Evolutionary conservation across 2,329 filamentous ascomycete species (phyloP).

Genomic region (Talaromyces sp.): DNA sequence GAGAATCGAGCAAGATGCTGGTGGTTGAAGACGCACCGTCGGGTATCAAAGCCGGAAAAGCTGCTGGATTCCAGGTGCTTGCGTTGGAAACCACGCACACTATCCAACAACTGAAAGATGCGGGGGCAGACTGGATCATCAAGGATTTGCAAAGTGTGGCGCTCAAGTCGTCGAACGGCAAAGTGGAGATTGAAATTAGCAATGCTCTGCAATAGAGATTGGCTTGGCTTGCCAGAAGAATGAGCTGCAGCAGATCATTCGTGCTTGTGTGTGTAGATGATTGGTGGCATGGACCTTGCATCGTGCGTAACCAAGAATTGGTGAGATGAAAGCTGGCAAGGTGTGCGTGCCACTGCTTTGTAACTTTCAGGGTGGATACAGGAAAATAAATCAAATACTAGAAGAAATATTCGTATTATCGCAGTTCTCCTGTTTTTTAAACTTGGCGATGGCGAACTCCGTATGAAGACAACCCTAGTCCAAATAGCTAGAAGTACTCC

Average conservation of each 20-base stretch:
- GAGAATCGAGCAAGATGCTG: conserved; percentile 52
- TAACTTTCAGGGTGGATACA: background rate
- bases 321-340: background rate
- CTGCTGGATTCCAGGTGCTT: conserved; percentile 76
- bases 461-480: background rate
- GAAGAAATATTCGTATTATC: background rate
- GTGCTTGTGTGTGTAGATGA: background rate
- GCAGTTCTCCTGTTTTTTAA: background rate
- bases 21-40: conserved; percentile 88
- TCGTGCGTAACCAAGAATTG: conserved; percentile 1
- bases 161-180: conserved; percentile 51
- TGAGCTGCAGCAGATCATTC: background rate
- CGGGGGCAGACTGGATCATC: conserved; percentile 85
- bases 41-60: conserved; percentile 76
- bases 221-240: background rate
- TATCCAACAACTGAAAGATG: conserved; percentile 62
- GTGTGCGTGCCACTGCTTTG: background rate
- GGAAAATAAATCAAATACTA: background rate
- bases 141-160: conserved; percentile 69
- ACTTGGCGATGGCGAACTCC: background rate
- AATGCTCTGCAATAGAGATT: conserved; percentile 44
- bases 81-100: conserved; percentile 82
- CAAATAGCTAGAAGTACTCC: too few species aligned
- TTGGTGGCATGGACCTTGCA: conserved; percentile 1
- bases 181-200: conserved; percentile 62